Evolutionary conservation across 2,329 filamentous ascomycete genomes (phyloP).

Genomic region (Westerdykella ornata): DNA sequence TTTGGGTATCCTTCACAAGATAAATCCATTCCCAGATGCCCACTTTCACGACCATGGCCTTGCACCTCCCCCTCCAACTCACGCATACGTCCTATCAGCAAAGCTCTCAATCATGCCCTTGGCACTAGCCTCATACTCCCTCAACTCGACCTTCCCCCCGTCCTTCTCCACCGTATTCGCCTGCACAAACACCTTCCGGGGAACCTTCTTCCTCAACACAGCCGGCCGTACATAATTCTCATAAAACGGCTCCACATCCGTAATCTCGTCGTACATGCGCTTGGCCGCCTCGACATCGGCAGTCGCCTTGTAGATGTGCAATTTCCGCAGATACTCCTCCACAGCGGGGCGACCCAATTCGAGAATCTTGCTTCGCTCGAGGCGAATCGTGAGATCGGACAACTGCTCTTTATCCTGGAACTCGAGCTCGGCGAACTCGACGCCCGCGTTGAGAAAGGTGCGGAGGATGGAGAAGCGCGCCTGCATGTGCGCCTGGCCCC

Average conservation of each 20-base stretch:
- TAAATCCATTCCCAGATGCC: no score
- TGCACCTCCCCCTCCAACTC: no score
- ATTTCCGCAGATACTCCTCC: slow-evolving; percentile 77
- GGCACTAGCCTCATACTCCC: slow-evolving; percentile 76
- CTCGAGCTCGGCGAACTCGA: slow-evolving; percentile 77
- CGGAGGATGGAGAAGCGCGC: slow-evolving; percentile 82
- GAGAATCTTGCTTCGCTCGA: slow-evolving; percentile 82
- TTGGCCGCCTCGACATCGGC: slow-evolving; percentile 74
- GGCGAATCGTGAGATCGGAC: slow-evolving; percentile 70
- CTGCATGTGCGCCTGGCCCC: slow-evolving; percentile 89
- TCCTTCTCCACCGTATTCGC: slow-evolving; percentile 70
- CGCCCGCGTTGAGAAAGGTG: slow-evolving; percentile 78
- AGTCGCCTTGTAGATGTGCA: slow-evolving; percentile 88
- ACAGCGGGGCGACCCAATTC: slow-evolving; percentile 77
- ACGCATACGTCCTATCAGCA: slow-evolving; percentile 34
- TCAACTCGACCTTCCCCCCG: slow-evolving; percentile 52
- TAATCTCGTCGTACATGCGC: slow-evolving; percentile 77
- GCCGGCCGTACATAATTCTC: slow-evolving; percentile 70
- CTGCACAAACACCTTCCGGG: slow-evolving; percentile 88
- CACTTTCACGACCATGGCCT: no score
- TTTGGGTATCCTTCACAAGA: no score
- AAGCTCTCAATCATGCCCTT: slow-evolving; percentile 58
- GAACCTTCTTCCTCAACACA: slow-evolving; percentile 70
- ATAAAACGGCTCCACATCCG: slow-evolving; percentile 78
- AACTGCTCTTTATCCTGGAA: slow-evolving; percentile 64